Evolutionary conservation across 495 filamentous ascomycete species (phyloP).

Genomic region (Hypoxylon crocopeplum): DNA sequence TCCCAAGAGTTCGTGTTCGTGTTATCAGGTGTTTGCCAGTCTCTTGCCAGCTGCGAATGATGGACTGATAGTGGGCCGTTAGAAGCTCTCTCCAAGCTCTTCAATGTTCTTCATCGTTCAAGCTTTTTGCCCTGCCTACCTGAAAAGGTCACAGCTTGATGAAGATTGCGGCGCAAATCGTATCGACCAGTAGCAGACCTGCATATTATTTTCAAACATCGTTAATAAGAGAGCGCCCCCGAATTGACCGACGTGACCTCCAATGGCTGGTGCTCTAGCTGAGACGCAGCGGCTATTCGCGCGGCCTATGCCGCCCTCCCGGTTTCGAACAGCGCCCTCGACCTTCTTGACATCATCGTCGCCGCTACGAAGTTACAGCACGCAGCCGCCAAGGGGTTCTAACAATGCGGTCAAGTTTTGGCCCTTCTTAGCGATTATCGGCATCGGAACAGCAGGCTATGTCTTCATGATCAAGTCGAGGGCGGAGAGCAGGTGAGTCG

Average conservation of each 20-base stretch:
- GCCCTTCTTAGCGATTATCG: constrained; percentile 58
- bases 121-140: neutral
- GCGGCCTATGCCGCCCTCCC: constrained; percentile 12
- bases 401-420: constrained; percentile 54
- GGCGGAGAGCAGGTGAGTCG: constrained; percentile 41
- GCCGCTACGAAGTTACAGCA: constrained; percentile 37
- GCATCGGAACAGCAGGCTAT: constrained; percentile 53
- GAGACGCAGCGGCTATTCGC: constrained; percentile 22
- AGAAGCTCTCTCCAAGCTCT: neutral
- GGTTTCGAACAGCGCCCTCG: constrained; percentile 18
- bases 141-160: constrained; percentile 6
- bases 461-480: constrained; percentile 50
- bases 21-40: constrained; percentile 2
- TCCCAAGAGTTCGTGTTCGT: neutral
- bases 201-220: neutral
- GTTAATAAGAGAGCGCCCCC: constrained; percentile 20
- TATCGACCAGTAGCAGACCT: constrained; percentile 1
- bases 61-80: constrained; percentile 31
- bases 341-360: neutral
- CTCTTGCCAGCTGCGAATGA: neutral
- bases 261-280: constrained; percentile 16
- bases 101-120: neutral
- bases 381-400: constrained; percentile 35
- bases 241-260: constrained; percentile 1
- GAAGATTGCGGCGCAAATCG: constrained; percentile 10